phyloP scores from a whole-genome alignment of 768 basidiomycete genomes.

The Lentinula sp. region DNA sequence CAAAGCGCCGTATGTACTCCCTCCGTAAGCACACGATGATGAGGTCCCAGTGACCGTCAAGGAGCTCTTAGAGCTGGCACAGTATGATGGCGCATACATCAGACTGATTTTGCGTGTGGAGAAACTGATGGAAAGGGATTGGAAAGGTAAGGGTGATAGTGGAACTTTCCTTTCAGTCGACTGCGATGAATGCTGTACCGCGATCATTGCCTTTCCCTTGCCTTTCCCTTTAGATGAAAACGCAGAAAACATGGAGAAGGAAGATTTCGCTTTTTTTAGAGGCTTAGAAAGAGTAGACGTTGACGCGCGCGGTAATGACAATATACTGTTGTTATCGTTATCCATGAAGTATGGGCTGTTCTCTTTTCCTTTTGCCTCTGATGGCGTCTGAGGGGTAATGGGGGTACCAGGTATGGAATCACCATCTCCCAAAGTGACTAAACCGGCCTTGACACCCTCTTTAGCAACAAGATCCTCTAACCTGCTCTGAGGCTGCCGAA shows the following conservation, averaged over 20 bases:
- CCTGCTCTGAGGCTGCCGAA: constrained; percentile 66
- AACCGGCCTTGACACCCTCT: constrained; percentile 33
- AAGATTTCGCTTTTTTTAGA: neutral
- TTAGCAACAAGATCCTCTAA: constrained; percentile 66
- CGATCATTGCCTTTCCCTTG: neutral
- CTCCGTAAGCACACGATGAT: neutral
- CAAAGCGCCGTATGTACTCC: constrained; percentile 4
- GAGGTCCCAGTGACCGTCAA: constrained; percentile 4
- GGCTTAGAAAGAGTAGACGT: neutral
- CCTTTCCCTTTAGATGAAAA: neutral
- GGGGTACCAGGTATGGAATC: neutral
- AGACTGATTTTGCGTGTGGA: constrained; percentile 36
- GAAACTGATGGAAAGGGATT: constrained; percentile 32
- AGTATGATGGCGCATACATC: constrained; percentile 16
- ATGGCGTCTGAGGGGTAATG: neutral
- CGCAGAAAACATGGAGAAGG: neutral
- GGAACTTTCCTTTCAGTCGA: neutral
- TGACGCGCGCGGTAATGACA: neutral
- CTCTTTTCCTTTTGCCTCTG: neutral
- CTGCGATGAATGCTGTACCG: neutral
- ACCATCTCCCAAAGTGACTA: neutral
- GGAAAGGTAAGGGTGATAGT: constrained; percentile 28
- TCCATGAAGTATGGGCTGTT: neutral
- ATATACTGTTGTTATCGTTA: neutral
- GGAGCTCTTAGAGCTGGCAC: neutral